phyloP scores from a whole-genome alignment of 257 asterid species.

The Craterostigma plantagineum region DNA sequence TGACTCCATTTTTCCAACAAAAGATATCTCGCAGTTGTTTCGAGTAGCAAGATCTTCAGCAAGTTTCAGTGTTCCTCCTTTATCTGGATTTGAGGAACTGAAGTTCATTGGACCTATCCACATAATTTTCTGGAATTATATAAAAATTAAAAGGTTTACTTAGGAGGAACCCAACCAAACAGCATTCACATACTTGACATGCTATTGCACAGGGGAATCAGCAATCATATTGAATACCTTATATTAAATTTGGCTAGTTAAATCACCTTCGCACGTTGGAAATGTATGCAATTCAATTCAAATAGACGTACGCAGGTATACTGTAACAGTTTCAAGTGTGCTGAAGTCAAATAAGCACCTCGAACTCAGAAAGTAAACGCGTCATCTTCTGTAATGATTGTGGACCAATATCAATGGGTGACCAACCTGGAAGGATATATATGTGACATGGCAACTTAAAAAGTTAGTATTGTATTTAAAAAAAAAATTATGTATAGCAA shows the following conservation, averaged over 20 bases:
- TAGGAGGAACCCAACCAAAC: constrained; percentile 4
- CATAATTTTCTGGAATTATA: constrained; percentile 45
- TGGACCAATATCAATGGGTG: constrained; percentile 83
- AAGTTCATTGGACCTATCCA: constrained; percentile 74
- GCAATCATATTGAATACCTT: not conserved
- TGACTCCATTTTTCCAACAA: constrained; percentile 48
- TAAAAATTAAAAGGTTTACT: constrained; percentile 5
- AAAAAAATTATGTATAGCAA: not conserved
- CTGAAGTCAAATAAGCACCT: constrained; percentile 28
- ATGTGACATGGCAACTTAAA: constrained; percentile 1
- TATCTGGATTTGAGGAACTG: constrained; percentile 21
- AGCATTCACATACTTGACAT: not conserved
- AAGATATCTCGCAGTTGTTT: constrained; percentile 27
- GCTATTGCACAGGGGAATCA: not conserved
- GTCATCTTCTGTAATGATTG: constrained; percentile 47
- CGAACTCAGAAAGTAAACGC: constrained; percentile 34
- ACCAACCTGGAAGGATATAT: constrained; percentile 43
- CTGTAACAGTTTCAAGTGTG: not conserved
- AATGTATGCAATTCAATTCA: too few relatives aligned
- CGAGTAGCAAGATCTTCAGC: constrained; percentile 32
- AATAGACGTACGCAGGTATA: not conserved
- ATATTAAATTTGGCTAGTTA: not conserved
- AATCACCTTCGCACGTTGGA: too few relatives aligned
- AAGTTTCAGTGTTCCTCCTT: constrained; percentile 35
- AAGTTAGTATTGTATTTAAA: not conserved